Percentiles rank a stretch among this genome's conserved stretches.
Conservation (phyloP, 768 basidiomycete species). For the Kondoa subrosea region DNA sequence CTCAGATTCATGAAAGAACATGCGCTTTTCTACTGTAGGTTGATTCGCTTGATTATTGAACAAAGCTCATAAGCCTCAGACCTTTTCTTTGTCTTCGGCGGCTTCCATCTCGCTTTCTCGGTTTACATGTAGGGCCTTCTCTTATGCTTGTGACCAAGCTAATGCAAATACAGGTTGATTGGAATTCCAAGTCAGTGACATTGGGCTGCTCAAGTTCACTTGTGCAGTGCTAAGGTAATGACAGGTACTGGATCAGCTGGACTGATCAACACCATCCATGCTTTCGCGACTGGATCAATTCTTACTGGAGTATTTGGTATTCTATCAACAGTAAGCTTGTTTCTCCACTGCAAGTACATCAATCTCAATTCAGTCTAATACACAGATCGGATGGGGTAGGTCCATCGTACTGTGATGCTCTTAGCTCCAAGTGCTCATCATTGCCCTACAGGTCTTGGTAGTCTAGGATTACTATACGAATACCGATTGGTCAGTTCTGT, state of each 20-base stretch:
- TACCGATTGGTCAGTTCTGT: neutral
- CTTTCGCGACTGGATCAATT: constrained; percentile 54
- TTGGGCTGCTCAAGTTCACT: too few relatives aligned
- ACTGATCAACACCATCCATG: constrained; percentile 74
- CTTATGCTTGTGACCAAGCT: constrained; percentile 25
- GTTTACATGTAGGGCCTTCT: constrained; percentile 57
- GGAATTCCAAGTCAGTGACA: constrained; percentile 64
- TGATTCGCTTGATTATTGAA: constrained; percentile 15
- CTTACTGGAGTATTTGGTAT: constrained; percentile 65
- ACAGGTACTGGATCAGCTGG: constrained; percentile 85
- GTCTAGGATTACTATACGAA: constrained; percentile 17
- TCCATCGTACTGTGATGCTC: neutral
- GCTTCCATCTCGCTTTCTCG: constrained; percentile 84
- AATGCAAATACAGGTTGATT: constrained; percentile 61
- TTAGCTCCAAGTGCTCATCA: neutral
- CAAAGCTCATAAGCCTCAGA: constrained; percentile 39
- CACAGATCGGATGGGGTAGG: neutral
- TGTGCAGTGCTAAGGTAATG: too few relatives aligned
- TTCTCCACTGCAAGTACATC: too few relatives aligned
- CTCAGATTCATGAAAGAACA: constrained; percentile 86
- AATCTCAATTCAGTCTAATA: constrained; percentile 39
- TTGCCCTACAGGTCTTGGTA: constrained; percentile 8
- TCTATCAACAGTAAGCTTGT: constrained; percentile 73
- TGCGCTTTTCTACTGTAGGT: constrained; percentile 74
- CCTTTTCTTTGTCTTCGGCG: constrained; percentile 89